Base-by-base conservation (phyloP, 2,329 filamentous ascomycete species). In the Ophiocordyceps camponoti-saundersi region DNA sequence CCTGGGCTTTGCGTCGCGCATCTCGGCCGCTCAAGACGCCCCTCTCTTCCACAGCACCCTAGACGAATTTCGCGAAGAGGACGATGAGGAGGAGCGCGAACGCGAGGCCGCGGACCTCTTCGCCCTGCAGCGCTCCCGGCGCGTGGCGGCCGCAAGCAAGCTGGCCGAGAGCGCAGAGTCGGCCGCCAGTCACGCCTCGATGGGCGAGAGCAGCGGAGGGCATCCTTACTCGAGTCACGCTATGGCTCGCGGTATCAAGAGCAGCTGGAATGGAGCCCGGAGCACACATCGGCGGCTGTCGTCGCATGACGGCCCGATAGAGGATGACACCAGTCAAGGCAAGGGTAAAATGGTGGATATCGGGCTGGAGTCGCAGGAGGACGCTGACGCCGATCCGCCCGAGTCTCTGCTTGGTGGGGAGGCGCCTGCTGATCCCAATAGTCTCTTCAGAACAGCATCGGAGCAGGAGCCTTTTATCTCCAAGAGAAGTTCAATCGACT, bases 41-140 rank as follows among this genome's bases (percentile, higher is more conserved):
- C 92, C 92, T 47, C 71, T 98, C n/a, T 96, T 98, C 63, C 88
- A 92, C 64, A 94, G 87, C 58, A 81, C 85, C 5, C 77, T 88
- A 16, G 88, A 95, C 61, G 87, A 93, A 58, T 92, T 93, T 53
- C 80, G 84, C 51, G 89, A 95, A 63, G 86, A 93, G 58, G 89
- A 95, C 52, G 90, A 96, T 51, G 89, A 92, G 60, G 83, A 86
- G 56, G 88, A 95, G 63, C 81, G 86, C 56, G 85, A 93, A 56
- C 72, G 88, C 47, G 90, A 96, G 59, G 85, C 90, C 32, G 88
- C 88, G n/a, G 92, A 96, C 64, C 80, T 92, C 53, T 93, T 89
- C 64, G 90, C 90, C 6, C 69, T 98, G 48, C 89, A 96, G 63
- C 77, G 83, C 55, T 96, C 90, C 53, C 77, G 92, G 54, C 77